Evolutionary conservation across 768 basidiomycete species (phyloP), one percentile per base, ranked within the genome.

Genomic region (Rhodocollybia butyracea): DNA sequence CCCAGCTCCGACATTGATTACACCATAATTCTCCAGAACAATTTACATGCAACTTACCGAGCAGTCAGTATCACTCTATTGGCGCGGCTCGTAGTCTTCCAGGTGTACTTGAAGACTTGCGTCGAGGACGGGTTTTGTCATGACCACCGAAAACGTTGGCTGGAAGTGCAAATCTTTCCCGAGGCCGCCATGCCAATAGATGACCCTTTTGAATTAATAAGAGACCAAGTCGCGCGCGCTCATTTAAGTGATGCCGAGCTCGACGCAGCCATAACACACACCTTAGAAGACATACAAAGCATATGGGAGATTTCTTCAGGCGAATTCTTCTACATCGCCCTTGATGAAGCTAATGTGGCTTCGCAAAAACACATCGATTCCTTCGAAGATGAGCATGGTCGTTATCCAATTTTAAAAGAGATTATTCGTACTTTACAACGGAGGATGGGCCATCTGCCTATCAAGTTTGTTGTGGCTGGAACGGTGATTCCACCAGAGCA

Each of bases 261-360:
- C 6, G 38, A 47, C 15, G 46, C 47, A 13, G 32, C 34, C 13
- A 47, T 56, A 3, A 7, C 31, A 13, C 32, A 40, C 7, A 39
- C 26, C 3, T 4, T 50, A 29, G 30, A 47, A 10, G 45, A 36
- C 5, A 50, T 56, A 6, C 26, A 26, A 5, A 19, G n/a, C 5
- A 32, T 36, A 17, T 54, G 42, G 42, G 46, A 39, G 11, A 46
- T 36, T 17, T 30, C 45, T 7, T 7, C 19, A 5, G 42, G 24
- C 19, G n/a, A 45, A 21, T 43, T 45, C 27, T 40, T 56, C 31
- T 54, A 54, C n/a, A 41, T 56, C 27, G 55, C 32, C 3, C 27
- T 56, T 5, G 55, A 56, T 30, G 55, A 56, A 30, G 55, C 46
- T 15, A 56, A 56, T 48, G 34, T 38, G 3, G 34, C 46, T 32